Evolutionary conservation across 1,284 basidiomycete genomes (phyloP).

Genomic region (Thecaphora thlaspeos): DNA sequence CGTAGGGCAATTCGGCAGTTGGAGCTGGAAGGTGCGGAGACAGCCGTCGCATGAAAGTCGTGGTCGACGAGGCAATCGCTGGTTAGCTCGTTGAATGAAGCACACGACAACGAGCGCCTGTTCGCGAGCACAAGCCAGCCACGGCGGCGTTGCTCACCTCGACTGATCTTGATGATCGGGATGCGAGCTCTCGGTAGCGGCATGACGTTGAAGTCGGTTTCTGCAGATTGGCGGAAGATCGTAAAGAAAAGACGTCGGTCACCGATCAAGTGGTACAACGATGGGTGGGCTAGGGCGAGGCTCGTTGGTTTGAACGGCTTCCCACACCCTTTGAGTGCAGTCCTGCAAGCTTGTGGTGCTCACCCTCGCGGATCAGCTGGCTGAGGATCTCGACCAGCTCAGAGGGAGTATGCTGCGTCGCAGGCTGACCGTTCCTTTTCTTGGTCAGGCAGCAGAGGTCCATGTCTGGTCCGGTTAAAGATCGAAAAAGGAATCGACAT

Average conservation of each 20-base stretch:
- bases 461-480: slow-evolving; percentile 70
- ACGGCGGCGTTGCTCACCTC: slow-evolving; percentile 61
- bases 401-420: slow-evolving; percentile 62
- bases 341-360: neutral
- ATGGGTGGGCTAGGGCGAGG: too few relatives aligned
- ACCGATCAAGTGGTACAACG: too few relatives aligned
- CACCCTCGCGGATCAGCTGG: slow-evolving; percentile 76
- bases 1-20: slow-evolving; percentile 70
- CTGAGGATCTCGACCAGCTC: slow-evolving; percentile 93
- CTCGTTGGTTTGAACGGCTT: too few relatives aligned
- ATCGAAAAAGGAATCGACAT: neutral
- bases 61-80: too few relatives aligned
- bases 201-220: slow-evolving; percentile 97
- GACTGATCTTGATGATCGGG: slow-evolving; percentile 94
- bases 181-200: slow-evolving; percentile 93
- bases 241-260: neutral
- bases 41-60: too few relatives aligned
- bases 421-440: slow-evolving; percentile 22
- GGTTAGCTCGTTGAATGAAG: too few relatives aligned
- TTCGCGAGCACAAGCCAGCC: too few relatives aligned
- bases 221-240: slow-evolving; percentile 51
- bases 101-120: neutral
- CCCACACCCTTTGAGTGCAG: too few relatives aligned
- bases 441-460: slow-evolving; percentile 88
- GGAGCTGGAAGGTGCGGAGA: slow-evolving; percentile 61